A percentile compares a stretch with the other conserved stretches of the same genome.
phyloP scores from a whole-genome alignment of 495 filamentous ascomycete genomes.

The Amniculicola lignicola region DNA sequence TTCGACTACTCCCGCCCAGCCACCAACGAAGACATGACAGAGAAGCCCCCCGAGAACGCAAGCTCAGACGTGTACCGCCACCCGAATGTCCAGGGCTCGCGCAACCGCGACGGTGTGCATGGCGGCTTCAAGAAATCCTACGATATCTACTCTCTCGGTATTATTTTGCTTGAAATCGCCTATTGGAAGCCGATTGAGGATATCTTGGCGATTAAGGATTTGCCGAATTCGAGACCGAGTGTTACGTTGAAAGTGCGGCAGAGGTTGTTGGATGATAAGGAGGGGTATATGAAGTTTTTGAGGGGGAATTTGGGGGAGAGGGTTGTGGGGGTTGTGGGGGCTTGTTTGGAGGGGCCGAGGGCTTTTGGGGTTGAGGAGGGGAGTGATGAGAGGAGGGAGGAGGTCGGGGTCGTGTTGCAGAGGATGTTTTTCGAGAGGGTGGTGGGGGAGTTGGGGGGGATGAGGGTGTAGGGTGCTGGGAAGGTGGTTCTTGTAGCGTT shows the following conservation, averaged over 20 bases:
- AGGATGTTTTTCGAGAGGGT: slow-evolving; percentile 41
- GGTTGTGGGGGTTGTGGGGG: slow-evolving; percentile 34
- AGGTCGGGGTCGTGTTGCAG: slow-evolving; percentile 35
- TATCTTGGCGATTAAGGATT: slow-evolving; percentile 42
- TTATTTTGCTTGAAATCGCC: slow-evolving; percentile 52
- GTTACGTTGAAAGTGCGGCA: slow-evolving; percentile 21
- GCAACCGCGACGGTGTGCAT: slow-evolving; percentile 20
- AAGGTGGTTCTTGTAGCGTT: background rate
- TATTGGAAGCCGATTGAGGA: slow-evolving; percentile 49
- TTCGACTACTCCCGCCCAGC: slow-evolving; percentile 57
- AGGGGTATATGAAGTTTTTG: slow-evolving; percentile 30
- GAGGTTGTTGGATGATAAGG: slow-evolving; percentile 27
- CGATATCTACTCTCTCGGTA: slow-evolving; percentile 52
- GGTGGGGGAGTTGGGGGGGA: slow-evolving; percentile 39
- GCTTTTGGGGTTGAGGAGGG: slow-evolving; percentile 38
- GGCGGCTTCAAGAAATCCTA: slow-evolving; percentile 49
- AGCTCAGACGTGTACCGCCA: slow-evolving; percentile 52
- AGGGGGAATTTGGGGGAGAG: slow-evolving; percentile 37
- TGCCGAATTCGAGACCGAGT: slow-evolving; percentile 24
- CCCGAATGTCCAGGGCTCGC: slow-evolving; percentile 44
- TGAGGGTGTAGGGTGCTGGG: slow-evolving; percentile 24
- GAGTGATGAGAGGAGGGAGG: slow-evolving; percentile 30
- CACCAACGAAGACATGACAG: slow-evolving; percentile 50
- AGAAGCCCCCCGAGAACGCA: slow-evolving; percentile 46
- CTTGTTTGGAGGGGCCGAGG: slow-evolving; percentile 38